These are phyloP conservation scores for Pseudogymnoascus destructans DNA, from an alignment of 2,329 filamentous ascomycete genomes.

Conservation along the genomic window DNA sequence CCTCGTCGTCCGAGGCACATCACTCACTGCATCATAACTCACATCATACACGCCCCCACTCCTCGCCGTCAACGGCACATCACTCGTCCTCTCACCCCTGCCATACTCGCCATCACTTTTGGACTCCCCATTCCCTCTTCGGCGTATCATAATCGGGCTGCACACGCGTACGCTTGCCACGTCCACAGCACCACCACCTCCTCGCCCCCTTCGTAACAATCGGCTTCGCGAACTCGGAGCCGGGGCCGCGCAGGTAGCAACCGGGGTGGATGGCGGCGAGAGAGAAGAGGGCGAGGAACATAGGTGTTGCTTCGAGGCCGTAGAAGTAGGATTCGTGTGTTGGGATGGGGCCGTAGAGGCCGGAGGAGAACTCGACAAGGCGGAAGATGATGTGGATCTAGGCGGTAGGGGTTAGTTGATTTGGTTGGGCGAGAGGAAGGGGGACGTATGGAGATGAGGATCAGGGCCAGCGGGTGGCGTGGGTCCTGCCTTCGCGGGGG, in stretches of 20 bases:
- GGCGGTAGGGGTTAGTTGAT: neutral
- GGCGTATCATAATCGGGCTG: neutral
- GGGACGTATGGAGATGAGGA: neutral
- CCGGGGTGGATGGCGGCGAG: conserved; percentile 37
- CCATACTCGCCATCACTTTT: neutral
- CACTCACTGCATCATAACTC: neutral
- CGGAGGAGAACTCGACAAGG: conserved; percentile 40
- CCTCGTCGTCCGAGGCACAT: neutral
- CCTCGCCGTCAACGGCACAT: neutral
- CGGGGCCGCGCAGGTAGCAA: conserved; percentile 32
- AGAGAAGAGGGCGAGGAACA: conserved; percentile 35
- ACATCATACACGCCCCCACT: neutral
- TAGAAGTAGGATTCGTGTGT: conserved; percentile 40
- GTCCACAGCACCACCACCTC: neutral
- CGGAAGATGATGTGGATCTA: conserved; percentile 47
- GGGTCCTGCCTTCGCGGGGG: conserved; percentile 15
- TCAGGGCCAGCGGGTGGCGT: conserved; percentile 8
- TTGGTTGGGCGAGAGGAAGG: neutral
- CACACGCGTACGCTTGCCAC: neutral
- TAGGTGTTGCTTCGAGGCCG: conserved; percentile 40
- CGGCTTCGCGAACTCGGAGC: conserved; percentile 33
- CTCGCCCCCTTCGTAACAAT: conserved; percentile 12
- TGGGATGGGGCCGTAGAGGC: conserved; percentile 36
- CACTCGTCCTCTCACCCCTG: neutral
- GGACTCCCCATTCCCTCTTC: neutral